These are phyloP conservation scores for Chalciporus sphaerocephalus DNA, from an alignment of 768 basidiomycete genomes.

Conservation along the genomic window DNA sequence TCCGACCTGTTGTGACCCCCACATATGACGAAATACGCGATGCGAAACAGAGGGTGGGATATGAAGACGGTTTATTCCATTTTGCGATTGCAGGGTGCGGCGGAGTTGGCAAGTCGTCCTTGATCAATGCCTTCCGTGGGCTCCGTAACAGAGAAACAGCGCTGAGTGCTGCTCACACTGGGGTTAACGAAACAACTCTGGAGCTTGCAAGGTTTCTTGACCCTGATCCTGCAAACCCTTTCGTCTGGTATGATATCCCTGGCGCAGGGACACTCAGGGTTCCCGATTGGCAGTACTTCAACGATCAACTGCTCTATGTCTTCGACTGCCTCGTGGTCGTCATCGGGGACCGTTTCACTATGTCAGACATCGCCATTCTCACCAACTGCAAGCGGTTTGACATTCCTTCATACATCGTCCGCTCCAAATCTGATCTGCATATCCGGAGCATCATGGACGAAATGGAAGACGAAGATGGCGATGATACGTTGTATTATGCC, in stretches of 20 bases:
- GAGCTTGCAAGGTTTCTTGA: slow-evolving; percentile 14
- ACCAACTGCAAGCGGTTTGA: slow-evolving; percentile 11
- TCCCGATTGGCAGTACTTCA: slow-evolving; percentile 21
- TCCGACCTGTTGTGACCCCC: slow-evolving; percentile 19
- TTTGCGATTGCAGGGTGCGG: slow-evolving; percentile 33
- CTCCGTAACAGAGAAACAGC: slow-evolving; percentile 16
- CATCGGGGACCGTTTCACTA: slow-evolving; percentile 21
- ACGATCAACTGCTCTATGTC: slow-evolving; percentile 21
- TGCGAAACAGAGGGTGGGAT: slow-evolving; percentile 18
- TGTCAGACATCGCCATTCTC: slow-evolving; percentile 21
- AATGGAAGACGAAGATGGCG: slow-evolving; percentile 17
- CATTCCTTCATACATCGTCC: slow-evolving; percentile 20
- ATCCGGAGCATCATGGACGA: slow-evolving; percentile 18
- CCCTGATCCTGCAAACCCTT: slow-evolving; percentile 10
- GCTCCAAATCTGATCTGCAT: slow-evolving; percentile 21
- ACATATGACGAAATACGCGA: slow-evolving; percentile 9
- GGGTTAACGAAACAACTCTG: slow-evolving; percentile 17
- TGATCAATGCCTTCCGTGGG: slow-evolving; percentile 36
- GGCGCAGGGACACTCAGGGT: slow-evolving; percentile 18
- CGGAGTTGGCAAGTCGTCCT: slow-evolving; percentile 35
- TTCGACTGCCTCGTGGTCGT: slow-evolving; percentile 21
- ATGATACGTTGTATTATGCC: slow-evolving; percentile 4
- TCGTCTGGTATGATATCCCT: too few species aligned
- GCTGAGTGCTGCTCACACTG: slow-evolving; percentile 18
- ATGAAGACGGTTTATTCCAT: slow-evolving; percentile 28